Conservation (phyloP, 257 asterid species). For the Gentiana straminea region DNA sequence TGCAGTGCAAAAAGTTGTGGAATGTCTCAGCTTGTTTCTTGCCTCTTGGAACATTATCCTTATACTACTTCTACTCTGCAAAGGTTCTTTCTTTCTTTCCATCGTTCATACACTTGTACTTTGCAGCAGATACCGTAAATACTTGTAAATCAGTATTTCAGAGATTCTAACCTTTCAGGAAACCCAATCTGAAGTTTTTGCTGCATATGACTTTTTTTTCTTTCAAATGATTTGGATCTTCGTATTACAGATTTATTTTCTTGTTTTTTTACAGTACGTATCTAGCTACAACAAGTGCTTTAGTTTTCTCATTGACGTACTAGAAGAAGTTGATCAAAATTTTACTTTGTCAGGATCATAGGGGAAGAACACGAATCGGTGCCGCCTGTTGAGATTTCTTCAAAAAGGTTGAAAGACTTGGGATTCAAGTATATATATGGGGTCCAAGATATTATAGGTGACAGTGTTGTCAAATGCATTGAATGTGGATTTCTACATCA, state of each 20-base stretch:
- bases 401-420: conserved; percentile 51
- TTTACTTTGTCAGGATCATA: conserved; percentile 18
- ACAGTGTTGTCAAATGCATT: conserved; percentile 34
- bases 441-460: conserved; percentile 40
- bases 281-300: too few relatives aligned
- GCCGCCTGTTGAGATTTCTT: conserved; percentile 44
- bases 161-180: too few relatives aligned
- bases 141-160: too few relatives aligned
- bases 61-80: conserved; percentile 12
- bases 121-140: too few relatives aligned
- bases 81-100: conserved; percentile 28
- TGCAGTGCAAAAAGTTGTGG: conserved; percentile 44
- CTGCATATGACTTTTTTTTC: neutral
- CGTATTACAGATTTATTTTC: too few relatives aligned
- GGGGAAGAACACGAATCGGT: conserved; percentile 16
- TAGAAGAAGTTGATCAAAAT: neutral
- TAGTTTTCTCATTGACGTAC: neutral
- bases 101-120: too few relatives aligned
- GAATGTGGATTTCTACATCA: conserved; percentile 34
- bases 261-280: too few relatives aligned
- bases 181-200: too few relatives aligned
- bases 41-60: conserved; percentile 31
- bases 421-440: conserved; percentile 55
- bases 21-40: conserved; percentile 36
- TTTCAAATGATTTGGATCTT: neutral